These are phyloP conservation scores for Hanseniaspora vineae DNA, from an alignment of 805 yeast species.

Conservation along the genomic window DNA sequence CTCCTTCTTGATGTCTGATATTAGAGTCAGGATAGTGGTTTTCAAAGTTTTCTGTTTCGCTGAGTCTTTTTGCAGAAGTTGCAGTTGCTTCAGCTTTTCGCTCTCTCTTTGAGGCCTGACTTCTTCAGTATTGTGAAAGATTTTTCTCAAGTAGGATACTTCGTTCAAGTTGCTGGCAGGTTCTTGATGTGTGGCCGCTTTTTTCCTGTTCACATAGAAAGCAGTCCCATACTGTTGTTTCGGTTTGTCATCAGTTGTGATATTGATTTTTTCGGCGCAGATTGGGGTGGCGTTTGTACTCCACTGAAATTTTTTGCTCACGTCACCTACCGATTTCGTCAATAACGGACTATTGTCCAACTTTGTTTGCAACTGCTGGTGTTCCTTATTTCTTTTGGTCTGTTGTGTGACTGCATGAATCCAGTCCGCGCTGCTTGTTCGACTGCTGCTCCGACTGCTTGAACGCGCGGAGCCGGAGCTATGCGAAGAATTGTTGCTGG, in stretches of 20 bases:
- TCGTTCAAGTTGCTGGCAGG: constrained; percentile 15
- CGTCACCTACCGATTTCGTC: too few relatives aligned
- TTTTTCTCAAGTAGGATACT: constrained; percentile 18
- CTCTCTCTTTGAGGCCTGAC: constrained; percentile 19
- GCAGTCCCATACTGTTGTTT: constrained; percentile 27
- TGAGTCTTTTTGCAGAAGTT: constrained; percentile 13
- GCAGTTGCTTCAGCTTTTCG: constrained; percentile 17
- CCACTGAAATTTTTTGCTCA: too few relatives aligned
- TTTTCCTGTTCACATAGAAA: constrained; percentile 15
- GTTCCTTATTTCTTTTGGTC: too few relatives aligned
- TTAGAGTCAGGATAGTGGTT: constrained; percentile 4
- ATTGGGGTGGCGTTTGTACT: too few relatives aligned
- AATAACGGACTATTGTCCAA: too few relatives aligned
- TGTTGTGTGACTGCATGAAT: too few relatives aligned
- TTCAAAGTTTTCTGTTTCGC: constrained; percentile 6
- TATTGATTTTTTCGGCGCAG: too few relatives aligned
- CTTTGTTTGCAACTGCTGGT: too few relatives aligned
- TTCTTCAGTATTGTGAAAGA: constrained; percentile 21
- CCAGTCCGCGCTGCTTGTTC: too few relatives aligned
- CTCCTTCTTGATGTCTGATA: constrained; percentile 2
- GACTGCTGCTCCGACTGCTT: constrained; percentile 21
- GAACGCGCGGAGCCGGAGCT: constrained; percentile 12
- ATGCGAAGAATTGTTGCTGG: constrained; percentile 20
- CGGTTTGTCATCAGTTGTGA: background rate
- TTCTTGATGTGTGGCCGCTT: constrained; percentile 3